Evolutionary conservation across 164 flowering plant species (phyloP).

Genomic region (Sextonia rubra): DNA sequence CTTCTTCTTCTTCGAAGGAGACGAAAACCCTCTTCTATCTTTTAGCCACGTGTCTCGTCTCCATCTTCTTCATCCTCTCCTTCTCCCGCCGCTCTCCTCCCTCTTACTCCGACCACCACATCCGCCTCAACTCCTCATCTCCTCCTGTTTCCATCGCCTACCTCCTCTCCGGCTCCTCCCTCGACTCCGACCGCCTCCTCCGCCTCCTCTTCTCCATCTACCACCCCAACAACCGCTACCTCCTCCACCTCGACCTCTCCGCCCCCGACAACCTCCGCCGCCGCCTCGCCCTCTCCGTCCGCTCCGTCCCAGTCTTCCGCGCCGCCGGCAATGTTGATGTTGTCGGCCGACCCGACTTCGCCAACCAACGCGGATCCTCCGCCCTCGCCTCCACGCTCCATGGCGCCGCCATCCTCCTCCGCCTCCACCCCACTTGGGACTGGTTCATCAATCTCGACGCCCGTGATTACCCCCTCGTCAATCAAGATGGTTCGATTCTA

Average conservation of each 20-base stretch:
- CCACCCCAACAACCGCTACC: slow-evolving; percentile 74
- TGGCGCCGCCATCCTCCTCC: slow-evolving; percentile 70
- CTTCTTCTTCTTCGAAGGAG: not conserved
- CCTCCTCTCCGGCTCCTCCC: slow-evolving; percentile 61
- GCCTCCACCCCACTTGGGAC: slow-evolving; percentile 58
- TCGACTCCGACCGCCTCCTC: slow-evolving; percentile 50
- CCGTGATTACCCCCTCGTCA: slow-evolving; percentile 78
- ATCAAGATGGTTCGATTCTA: slow-evolving; percentile 76
- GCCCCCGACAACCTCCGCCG: slow-evolving; percentile 52
- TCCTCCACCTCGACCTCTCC: slow-evolving; percentile 72
- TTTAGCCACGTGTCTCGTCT: slow-evolving; percentile 25
- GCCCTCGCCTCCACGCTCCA: slow-evolving; percentile 59
- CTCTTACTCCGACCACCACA: slow-evolving; percentile 3
- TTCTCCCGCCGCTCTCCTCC: slow-evolving; percentile 7
- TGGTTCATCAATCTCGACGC: slow-evolving; percentile 80
- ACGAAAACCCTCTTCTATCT: slow-evolving; percentile 21
- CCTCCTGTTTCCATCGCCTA: slow-evolving; percentile 76
- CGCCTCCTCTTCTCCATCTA: slow-evolving; percentile 67
- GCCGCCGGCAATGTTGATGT: slow-evolving; percentile 73
- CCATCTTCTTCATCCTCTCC: slow-evolving; percentile 27
- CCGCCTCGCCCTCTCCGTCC: slow-evolving; percentile 44
- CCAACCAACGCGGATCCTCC: slow-evolving; percentile 54
- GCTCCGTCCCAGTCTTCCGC: slow-evolving; percentile 44
- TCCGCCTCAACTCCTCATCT: slow-evolving; percentile 9
- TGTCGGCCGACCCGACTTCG: slow-evolving; percentile 63